Base-by-base conservation (phyloP, 2,329 filamentous ascomycete species). In the Fusarium mangiferae region DNA sequence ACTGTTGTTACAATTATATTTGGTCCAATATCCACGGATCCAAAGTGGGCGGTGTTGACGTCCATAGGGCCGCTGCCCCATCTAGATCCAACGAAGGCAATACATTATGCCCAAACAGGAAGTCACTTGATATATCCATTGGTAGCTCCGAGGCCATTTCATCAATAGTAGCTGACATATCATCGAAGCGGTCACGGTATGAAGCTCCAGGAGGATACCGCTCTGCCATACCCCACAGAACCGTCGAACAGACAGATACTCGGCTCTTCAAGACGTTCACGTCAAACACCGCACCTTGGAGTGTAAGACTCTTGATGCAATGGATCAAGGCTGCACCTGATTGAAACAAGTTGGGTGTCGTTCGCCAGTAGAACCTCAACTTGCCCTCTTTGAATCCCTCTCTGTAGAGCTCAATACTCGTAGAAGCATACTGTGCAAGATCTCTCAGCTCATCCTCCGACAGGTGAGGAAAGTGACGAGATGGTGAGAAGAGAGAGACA, bases 221-320 rank as follows among this genome's bases (percentile, higher is more conserved):
- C 55, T 80, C 78, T 8, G 76, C 78, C 78, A 80, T 79, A 1
- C 70, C 78, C 78, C 78, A 80, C 1, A 80, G 61, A 9, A 80
- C 62, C 0, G 78, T 75, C 1, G 66, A 72, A 35, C 78, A 80
- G 2, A 73, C 56, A 17, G 75, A 71, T 14, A 79, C 66, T 1
- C 61, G 42, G 4, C 39, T 66, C 5, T 61, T 62, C 36, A 73
- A 22, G 0, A 71, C 45, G 2, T 60, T 55, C 1, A 35, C 22
- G 22, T 73, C 59, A 4, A 78, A 52, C 0, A 61, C 70, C 2
- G 48, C 52, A 0, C 48, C n/a, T 7, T 36, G 44, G 0, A 61
- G 22, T 2, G 38, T 46, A 1, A 55, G 45, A 6, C 17, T 56
- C 22, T 72, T 71, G 1, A 73, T 55, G 8, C 78, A 80, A 10